Base-by-base conservation (phyloP, 2,329 filamentous ascomycete genomes). In the Phaeoacremonium minimum region DNA sequence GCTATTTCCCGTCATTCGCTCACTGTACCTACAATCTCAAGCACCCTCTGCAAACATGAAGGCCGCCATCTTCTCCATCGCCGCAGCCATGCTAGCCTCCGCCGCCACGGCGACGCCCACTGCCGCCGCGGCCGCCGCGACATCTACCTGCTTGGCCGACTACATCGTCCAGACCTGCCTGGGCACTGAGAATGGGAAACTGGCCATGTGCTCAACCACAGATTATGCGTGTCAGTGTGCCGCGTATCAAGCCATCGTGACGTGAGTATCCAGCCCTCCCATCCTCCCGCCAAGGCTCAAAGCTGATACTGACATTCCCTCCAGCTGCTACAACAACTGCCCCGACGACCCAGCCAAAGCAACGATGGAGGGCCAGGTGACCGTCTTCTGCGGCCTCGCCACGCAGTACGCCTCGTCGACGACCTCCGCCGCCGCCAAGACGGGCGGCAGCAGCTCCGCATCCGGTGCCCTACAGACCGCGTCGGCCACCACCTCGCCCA, bases 311-410 rank as follows among this genome's bases (percentile, higher is more conserved):
- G 28, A 12, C 4, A 14, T n/a, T 26, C 22, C 22, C 2, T 26
- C 22, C 22, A 71, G 68, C 43, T 75, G 71, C 68, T 75, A 64
- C 61, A 71, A 72, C 63, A 75, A 75, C 66, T 75, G 72, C 62
- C 72, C 72, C 51, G 58, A 67, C 48, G 71, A 75, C 54, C 2
- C 50, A 34, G 60, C 64, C 31, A 56, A 49, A 42, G 36, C 46
- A 35, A 36, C 51, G 15, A 59, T 58, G 46, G 44, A 56, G 33
- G 51, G 57, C 46, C 60, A 67, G 51, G 60, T 67, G 43, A 51
- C 52, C 41, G 58, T 63, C 48, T 66, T 56, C 61, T 75, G 71
- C 61, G 51, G 55, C 38, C 62, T 68, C 46, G 68, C 66, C 41
- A 64, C 58, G 40, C 58, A 66, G 50, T 66, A 61, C 55, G 57